phyloP scores from a whole-genome alignment of 2,329 filamentous ascomycete species.

The Stagonosporopsis cucurbitacearum region DNA sequence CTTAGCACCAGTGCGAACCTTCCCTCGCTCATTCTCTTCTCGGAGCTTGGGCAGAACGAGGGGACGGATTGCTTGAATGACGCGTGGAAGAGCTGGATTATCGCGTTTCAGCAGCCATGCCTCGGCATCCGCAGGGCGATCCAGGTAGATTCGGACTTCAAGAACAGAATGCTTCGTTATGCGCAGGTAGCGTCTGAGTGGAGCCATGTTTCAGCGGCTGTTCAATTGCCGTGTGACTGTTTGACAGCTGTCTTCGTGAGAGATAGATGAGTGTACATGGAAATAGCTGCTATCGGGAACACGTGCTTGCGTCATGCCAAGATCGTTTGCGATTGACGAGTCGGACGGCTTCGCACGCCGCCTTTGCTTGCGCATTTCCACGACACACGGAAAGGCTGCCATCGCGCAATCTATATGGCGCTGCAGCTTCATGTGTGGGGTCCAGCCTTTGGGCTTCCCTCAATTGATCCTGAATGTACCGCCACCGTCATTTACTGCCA shows the following conservation, averaged over 20 bases:
- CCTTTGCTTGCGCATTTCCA: background rate
- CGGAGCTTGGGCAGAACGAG: conserved; percentile 88
- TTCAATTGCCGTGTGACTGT: background rate
- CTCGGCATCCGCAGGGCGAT: conserved; percentile 81
- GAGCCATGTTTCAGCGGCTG: conserved; percentile 68
- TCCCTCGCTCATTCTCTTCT: conserved; percentile 76
- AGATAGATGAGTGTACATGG: background rate
- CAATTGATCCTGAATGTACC: conserved; percentile 89
- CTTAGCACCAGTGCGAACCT: conserved; percentile 61
- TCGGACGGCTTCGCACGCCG: background rate
- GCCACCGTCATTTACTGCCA: conserved; percentile 80
- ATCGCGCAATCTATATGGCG: conserved; percentile 51
- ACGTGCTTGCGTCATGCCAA: conserved; percentile 29
- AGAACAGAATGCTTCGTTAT: conserved; percentile 93
- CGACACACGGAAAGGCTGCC: background rate
- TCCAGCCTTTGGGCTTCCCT: conserved; percentile 84
- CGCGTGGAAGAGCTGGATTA: conserved; percentile 76
- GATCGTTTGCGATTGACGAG: conserved; percentile 2
- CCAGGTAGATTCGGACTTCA: conserved; percentile 96
- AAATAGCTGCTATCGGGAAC: conserved; percentile 8
- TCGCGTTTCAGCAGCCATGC: conserved; percentile 83
- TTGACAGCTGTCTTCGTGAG: conserved; percentile 6
- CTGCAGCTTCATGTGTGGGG: conserved; percentile 89
- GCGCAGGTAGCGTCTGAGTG: conserved; percentile 84
- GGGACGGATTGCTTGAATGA: conserved; percentile 85